Evolutionary conservation across 345 rosid genomes (phyloP).

Genomic region (Ceriops decandra): DNA sequence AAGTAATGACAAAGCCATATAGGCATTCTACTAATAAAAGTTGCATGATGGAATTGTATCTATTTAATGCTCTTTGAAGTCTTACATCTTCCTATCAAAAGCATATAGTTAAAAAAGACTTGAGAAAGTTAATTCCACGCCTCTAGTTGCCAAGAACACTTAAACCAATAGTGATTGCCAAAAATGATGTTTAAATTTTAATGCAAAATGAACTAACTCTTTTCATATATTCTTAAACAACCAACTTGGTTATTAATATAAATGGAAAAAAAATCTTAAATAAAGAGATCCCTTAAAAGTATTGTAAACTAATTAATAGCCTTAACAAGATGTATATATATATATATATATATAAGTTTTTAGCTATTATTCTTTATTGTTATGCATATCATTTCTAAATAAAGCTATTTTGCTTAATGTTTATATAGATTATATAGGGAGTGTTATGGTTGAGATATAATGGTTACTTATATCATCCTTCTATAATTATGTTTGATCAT

Average conservation of each 20-base stretch:
- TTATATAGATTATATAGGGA: no score
- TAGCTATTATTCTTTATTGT: no score
- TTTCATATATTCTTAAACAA: conserved; percentile 35
- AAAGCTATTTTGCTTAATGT: background rate
- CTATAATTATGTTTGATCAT: no score
- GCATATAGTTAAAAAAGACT: conserved; percentile 35
- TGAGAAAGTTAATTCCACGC: conserved; percentile 43
- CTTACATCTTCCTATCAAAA: conserved; percentile 48
- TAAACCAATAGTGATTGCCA: conserved; percentile 32
- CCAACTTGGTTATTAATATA: conserved; percentile 13
- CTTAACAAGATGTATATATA: conserved; percentile 53
- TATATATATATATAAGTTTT: conserved; percentile 18
- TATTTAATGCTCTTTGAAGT: conserved; percentile 44
- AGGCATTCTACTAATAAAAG: conserved; percentile 25
- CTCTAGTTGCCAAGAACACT: conserved; percentile 59
- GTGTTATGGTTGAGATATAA: no score
- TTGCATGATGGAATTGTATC: conserved; percentile 25
- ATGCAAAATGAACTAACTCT: conserved; percentile 29
- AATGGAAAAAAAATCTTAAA: conserved; percentile 63
- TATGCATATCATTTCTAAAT: conserved; percentile 12
- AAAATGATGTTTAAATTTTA: conserved; percentile 38
- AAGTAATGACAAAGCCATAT: conserved; percentile 27
- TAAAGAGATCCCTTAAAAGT: conserved; percentile 72
- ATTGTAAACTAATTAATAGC: conserved; percentile 84
- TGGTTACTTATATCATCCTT: no score